phyloP scores from a whole-genome alignment of 352 stramenopile species.

The Pythium grandisporangium region DNA sequence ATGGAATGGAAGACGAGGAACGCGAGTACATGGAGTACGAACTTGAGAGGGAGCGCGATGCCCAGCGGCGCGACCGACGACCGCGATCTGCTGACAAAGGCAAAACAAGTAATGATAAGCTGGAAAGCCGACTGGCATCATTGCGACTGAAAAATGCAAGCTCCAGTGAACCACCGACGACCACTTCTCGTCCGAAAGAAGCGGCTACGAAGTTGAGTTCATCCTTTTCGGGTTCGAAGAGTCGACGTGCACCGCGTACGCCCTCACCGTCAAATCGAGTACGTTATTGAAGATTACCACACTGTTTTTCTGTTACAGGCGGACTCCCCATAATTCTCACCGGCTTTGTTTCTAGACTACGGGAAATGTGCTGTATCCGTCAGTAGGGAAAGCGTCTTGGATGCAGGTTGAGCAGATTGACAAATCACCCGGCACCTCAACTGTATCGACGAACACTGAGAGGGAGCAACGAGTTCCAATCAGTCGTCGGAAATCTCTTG shows the following conservation, averaged over 20 bases:
- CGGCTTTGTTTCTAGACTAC: no score
- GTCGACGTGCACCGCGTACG: no score
- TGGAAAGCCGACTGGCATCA: conserved; percentile 44
- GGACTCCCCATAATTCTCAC: background rate
- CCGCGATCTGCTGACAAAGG: conserved; percentile 1
- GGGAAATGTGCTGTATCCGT: no score
- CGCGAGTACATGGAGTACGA: conserved; percentile 50
- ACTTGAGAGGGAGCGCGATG: conserved; percentile 12
- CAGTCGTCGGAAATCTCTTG: conserved; percentile 40
- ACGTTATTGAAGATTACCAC: no score
- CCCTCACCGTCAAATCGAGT: no score
- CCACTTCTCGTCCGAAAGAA: no score
- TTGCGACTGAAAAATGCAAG: conserved; percentile 32
- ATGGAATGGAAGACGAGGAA: conserved; percentile 71
- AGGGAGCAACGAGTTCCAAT: conserved; percentile 9
- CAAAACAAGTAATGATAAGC: conserved; percentile 12
- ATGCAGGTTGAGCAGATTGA: conserved; percentile 19
- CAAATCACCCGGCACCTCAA: background rate
- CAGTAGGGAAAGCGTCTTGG: conserved; percentile 50
- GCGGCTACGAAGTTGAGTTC: background rate
- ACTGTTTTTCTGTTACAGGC: no score
- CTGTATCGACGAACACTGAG: background rate
- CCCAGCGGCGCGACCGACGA: conserved; percentile 1
- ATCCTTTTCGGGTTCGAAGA: no score
- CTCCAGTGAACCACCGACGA: no score